A percentile compares a stretch with the other conserved stretches of the same genome.
Conservation (phyloP, 768 basidiomycete species). For the Chalciporus chontae region DNA sequence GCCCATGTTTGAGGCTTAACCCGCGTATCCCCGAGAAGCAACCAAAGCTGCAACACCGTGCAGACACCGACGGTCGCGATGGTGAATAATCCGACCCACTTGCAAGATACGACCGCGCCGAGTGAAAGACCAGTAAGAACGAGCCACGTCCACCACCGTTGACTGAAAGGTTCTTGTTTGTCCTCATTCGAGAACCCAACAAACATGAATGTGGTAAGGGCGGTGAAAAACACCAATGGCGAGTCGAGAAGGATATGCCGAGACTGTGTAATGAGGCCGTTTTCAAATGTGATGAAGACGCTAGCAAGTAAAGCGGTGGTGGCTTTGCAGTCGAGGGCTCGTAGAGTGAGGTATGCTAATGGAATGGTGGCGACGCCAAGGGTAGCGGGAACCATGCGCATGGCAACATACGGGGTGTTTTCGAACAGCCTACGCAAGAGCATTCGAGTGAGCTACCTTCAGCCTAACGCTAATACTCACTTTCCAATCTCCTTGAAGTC, state of each 20-base stretch:
- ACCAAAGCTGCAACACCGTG: slow-evolving; percentile 86
- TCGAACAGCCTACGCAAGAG: slow-evolving; percentile 63
- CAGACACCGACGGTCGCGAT: slow-evolving; percentile 89
- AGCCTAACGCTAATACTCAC: slow-evolving; percentile 42
- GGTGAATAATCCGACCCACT: slow-evolving; percentile 98
- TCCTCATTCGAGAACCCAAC: slow-evolving; percentile 90
- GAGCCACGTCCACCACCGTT: slow-evolving; percentile 92
- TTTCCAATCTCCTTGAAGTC: slow-evolving; percentile 98
- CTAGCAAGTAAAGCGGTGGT: slow-evolving; percentile 90
- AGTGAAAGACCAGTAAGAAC: slow-evolving; percentile 81
- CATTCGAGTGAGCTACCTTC: neutral
- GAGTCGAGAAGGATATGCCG: slow-evolving; percentile 97
- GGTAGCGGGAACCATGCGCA: slow-evolving; percentile 92
- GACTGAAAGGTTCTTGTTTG: slow-evolving; percentile 76
- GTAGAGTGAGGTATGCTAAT: slow-evolving; percentile 88
- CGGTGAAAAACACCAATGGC: slow-evolving; percentile 97
- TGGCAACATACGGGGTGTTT: slow-evolving; percentile 89
- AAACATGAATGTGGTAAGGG: slow-evolving; percentile 84
- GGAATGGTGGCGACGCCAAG: slow-evolving; percentile 90
- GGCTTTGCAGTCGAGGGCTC: slow-evolving; percentile 86
- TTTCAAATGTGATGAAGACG: slow-evolving; percentile 93
- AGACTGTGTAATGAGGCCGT: slow-evolving; percentile 92
- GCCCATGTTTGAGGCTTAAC: slow-evolving; percentile 73
- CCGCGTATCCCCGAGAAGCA: slow-evolving; percentile 80
- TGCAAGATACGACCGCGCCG: slow-evolving; percentile 90